phyloP scores from a whole-genome alignment of 495 filamentous ascomycete genomes.

The Lasiosphaeriaceae sp. region DNA sequence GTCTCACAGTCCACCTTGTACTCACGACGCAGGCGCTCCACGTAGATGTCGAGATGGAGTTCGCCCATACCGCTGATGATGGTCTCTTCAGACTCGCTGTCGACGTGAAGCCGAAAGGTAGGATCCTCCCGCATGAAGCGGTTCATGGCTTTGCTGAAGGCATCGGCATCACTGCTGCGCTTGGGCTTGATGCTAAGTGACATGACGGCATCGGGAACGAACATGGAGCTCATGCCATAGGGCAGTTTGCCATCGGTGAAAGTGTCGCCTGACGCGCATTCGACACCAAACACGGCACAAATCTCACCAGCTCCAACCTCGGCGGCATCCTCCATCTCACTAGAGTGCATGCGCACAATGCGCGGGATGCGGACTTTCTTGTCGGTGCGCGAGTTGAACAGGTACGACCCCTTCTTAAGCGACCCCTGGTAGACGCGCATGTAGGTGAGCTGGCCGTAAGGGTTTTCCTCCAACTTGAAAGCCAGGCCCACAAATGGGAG shows the following conservation, averaged over 20 bases:
- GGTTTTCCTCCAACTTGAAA: conserved; percentile 99
- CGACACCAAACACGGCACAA: conserved; percentile 96
- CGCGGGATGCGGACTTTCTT: conserved; percentile 97
- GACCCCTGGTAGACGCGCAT: conserved; percentile 97
- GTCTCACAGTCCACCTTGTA: conserved; percentile 93
- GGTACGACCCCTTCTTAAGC: conserved; percentile 78
- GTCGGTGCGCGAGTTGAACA: conserved; percentile 89
- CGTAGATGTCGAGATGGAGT: conserved; percentile 93
- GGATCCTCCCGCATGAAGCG: conserved; percentile 99
- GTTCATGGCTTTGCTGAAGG: conserved; percentile 98
- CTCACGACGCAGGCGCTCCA: conserved; percentile 96
- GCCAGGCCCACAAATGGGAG: conserved; percentile 93
- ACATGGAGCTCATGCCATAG: conserved; percentile 98
- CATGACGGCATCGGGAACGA: conserved; percentile 96
- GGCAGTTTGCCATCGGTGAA: conserved; percentile 94
- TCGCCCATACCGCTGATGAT: conserved; percentile 99
- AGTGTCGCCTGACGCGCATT: conserved; percentile 96
- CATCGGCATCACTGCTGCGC: conserved; percentile 82
- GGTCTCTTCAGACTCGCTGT: conserved; percentile 85
- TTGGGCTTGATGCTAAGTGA: conserved; percentile 97
- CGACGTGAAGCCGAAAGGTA: conserved; percentile 92
- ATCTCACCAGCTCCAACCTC: conserved; percentile 97
- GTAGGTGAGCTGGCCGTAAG: conserved; percentile 97
- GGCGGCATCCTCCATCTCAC: conserved; percentile 95
- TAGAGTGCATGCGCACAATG: conserved; percentile 99